Evolutionary conservation across 78 protist genomes (phyloP), one percentile per base, ranked within the genome.

Genomic region (Emiliania huxleyi): DNA sequence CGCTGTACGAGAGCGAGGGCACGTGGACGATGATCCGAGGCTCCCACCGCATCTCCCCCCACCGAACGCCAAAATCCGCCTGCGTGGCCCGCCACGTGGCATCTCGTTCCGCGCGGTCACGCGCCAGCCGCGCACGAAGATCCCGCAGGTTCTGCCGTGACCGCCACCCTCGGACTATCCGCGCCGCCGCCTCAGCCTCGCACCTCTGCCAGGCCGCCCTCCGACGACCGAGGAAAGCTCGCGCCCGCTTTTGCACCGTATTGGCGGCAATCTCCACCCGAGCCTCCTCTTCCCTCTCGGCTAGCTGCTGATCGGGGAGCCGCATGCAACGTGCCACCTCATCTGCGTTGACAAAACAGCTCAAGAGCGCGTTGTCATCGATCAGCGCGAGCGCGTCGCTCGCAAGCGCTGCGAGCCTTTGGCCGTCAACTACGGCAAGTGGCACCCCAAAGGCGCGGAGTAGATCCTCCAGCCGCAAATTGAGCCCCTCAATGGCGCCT

Each of bases 1-100:
- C 52, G 11, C 40, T 1, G 85, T 40, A 90, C 69, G 93, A 73
- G 45, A 93, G 84, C 88, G 95, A 93, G 35, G 95, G 93, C 12
- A 91, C 2, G 87, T 93, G 95, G 18, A 93, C 1, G 19, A 91
- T 0, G 25, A 75, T 43, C 38, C 95, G 71, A 38, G 15, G 25
- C 55, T 15, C 33, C 12, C 33, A 0, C 11, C 49, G 35, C 37
- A 90, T 91, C 15, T 15, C 49, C 55, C 35, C 43, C 94, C 94
- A 91, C 1, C 52, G 56, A 2, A 29, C 2, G 6, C 29, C 1
- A 62, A 90, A 90, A 26, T 33, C 35, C 29, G 18, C 91, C 37
- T 0, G 0, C 46, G 4, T 2, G 5, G 5, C 43, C n/a, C 44
- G 55, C 69, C 69, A 87, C 12, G 12, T 12, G 2, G 22, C 40